phyloP scores from a whole-genome alignment of 495 filamentous ascomycete genomes.

The Aspergillus sclerotiicarbonarius region DNA sequence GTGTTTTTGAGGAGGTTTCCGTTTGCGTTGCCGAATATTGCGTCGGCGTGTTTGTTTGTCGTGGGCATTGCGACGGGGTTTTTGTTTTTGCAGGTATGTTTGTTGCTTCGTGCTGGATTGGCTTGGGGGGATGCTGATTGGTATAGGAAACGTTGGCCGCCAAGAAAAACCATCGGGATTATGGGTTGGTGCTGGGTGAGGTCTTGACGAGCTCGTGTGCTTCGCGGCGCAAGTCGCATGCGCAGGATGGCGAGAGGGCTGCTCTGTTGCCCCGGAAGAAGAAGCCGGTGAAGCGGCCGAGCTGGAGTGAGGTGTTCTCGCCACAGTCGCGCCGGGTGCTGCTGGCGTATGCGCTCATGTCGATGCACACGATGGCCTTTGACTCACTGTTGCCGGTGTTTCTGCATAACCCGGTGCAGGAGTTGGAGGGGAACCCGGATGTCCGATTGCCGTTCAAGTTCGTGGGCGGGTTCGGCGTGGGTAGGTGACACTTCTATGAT shows the following conservation, averaged over 20 bases:
- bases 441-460: conserved; percentile 73
- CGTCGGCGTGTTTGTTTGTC: conserved; percentile 68
- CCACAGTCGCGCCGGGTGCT: conserved; percentile 75
- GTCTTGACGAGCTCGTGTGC: conserved; percentile 32
- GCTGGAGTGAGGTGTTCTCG: conserved; percentile 66
- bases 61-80: conserved; percentile 67
- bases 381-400: conserved; percentile 82
- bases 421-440: conserved; percentile 53
- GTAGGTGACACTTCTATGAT: conserved; percentile 21
- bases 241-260: conserved; percentile 40
- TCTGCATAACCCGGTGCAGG: conserved; percentile 66
- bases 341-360: conserved; percentile 69
- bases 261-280: conserved; percentile 31
- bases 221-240: conserved; percentile 13
- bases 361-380: conserved; percentile 73
- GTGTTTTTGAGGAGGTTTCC: conserved; percentile 71
- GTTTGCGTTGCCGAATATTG: conserved; percentile 78
- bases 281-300: conserved; percentile 36
- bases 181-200: conserved; percentile 65
- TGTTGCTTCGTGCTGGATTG: neutral
- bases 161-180: conserved; percentile 61
- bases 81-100: conserved; percentile 60
- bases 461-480: conserved; percentile 71
- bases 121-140: neutral
- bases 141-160: conserved; percentile 69